A percentile compares a stretch with the other conserved stretches of the same genome.
phyloP scores from a whole-genome alignment of 2,329 filamentous ascomycete genomes.

The Microdochium trichocladiopsis region DNA sequence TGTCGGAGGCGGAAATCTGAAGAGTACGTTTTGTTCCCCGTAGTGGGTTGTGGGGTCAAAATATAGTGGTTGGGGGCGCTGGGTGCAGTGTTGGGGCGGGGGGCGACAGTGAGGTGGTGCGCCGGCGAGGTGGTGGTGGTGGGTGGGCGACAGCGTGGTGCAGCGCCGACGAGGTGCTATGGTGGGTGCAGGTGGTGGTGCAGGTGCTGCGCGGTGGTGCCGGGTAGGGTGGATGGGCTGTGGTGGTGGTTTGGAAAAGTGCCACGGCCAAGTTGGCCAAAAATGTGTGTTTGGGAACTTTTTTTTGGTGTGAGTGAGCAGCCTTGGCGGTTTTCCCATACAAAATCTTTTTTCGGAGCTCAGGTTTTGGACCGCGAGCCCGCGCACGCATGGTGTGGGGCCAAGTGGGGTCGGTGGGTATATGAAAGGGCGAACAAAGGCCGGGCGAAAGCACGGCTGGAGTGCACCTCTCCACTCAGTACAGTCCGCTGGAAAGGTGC shows the following conservation, averaged over 20 bases:
- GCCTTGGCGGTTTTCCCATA: slow-evolving; percentile 6
- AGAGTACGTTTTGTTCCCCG: not conserved
- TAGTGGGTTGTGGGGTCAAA: not conserved
- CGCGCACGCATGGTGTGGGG: not conserved
- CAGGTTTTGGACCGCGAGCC: not conserved
- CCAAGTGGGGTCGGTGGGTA: slow-evolving; percentile 11
- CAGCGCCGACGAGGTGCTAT: too few relatives aligned
- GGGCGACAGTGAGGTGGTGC: not conserved
- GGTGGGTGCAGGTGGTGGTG: too few relatives aligned
- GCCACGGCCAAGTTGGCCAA: slow-evolving; percentile 3
- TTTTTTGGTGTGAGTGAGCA: slow-evolving; percentile 8
- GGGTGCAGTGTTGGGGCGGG: not conserved
- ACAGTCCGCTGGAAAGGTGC: not conserved
- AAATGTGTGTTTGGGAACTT: slow-evolving; percentile 4
- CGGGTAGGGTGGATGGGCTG: not conserved
- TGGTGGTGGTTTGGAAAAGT: not conserved
- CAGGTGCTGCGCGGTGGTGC: too few relatives aligned
- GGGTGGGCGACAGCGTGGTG: not conserved
- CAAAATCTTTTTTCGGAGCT: slow-evolving; percentile 8
- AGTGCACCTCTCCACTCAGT: not conserved
- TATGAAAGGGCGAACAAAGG: slow-evolving; percentile 7
- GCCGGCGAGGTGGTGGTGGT: not conserved
- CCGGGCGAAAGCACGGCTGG: not conserved
- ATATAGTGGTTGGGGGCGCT: not conserved
- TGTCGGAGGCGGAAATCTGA: not conserved